Conservation (phyloP, 2,329 filamentous ascomycete species). For the Talaromyces rugulosus region DNA sequence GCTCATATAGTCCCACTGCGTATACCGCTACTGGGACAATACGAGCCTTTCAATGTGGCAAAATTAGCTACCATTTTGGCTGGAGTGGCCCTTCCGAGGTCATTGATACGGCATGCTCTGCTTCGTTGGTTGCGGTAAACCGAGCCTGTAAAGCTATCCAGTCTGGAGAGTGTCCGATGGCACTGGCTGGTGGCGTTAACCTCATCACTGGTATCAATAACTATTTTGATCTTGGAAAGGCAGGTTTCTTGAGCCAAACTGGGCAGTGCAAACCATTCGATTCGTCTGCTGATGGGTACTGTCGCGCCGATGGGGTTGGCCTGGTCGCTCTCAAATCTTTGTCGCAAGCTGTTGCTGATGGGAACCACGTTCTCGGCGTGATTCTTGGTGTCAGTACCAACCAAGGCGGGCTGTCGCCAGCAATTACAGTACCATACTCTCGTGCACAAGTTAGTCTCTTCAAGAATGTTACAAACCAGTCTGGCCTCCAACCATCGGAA, state of each 20-base stretch:
- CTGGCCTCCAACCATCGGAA: slow-evolving; percentile 24
- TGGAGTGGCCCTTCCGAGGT: slow-evolving; percentile 39
- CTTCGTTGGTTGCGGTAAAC: slow-evolving; percentile 35
- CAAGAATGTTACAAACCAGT: slow-evolving; percentile 27
- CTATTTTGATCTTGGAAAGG: slow-evolving; percentile 29
- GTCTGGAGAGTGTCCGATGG: slow-evolving; percentile 23
- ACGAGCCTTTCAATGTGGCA: slow-evolving; percentile 36
- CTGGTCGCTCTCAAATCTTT: slow-evolving; percentile 49
- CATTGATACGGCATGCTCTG: slow-evolving; percentile 46
- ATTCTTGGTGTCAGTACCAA: slow-evolving; percentile 28
- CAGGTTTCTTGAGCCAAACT: slow-evolving; percentile 45
- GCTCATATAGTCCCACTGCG: slow-evolving; percentile 9
- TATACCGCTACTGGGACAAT: slow-evolving; percentile 27
- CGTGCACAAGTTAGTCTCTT: slow-evolving; percentile 36
- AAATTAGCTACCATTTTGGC: slow-evolving; percentile 39
- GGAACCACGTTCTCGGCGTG: slow-evolving; percentile 37
- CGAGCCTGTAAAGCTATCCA: slow-evolving; percentile 28
- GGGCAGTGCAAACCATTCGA: slow-evolving; percentile 50
- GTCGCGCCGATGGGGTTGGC: slow-evolving; percentile 49
- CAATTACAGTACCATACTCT: slow-evolving; percentile 26
- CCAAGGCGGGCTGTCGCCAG: slow-evolving; percentile 25
- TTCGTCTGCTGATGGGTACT: slow-evolving; percentile 44
- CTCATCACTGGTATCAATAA: slow-evolving; percentile 28
- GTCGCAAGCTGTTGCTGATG: slow-evolving; percentile 41
- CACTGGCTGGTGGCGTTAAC: slow-evolving; percentile 22